Base-by-base conservation (phyloP, 805 yeast genomes). In the Barnettozyma wickerhamii region DNA sequence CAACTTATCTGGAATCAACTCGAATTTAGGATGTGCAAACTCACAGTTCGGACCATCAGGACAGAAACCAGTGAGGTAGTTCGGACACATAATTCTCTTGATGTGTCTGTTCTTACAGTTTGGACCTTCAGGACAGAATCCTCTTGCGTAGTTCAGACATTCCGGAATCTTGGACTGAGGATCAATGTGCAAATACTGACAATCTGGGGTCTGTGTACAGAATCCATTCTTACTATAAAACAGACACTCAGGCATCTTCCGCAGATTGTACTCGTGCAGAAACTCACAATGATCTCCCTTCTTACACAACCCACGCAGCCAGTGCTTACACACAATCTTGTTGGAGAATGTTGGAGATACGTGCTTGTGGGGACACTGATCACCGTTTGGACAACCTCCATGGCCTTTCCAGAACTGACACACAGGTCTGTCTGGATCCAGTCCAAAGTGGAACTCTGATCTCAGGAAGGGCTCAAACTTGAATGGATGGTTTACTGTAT, bases 241-340 rank as follows among this genome's bases (percentile, higher is more conserved):
- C 19, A 88, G 75, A 62, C 99, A 93, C 62, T 93, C 99, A 4
- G 98, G 98, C 95, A 93, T 91, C 63, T 86, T 88, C 45, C 95
- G 72, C 52, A 93, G 66, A 57, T 93, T 91, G 58, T 90, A 90
- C 59, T 93, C 99, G 63, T 93, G 99, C 33, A 93, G 65, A 55
- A 87, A 93, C 67, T 93, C 99, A 63, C 99, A 93, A 50, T 86
- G 87, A 52, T 89, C 95, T 37, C 95, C 95, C 69, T 91, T 91
- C 65, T 93, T 93, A 65, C 99, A 93, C 27, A 93, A 74, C 0
- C 99, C 99, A 50, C 97, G 76, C 27, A 93, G 75, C 99, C 99
- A 93, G 68, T 93, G 97, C 71, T 93, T 91, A 62, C 99, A 93
- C 5, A 93, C 99, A 40, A 93, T 87, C 60, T 84, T 82, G 60